These are phyloP conservation scores for Gorgonomyces haynaldii DNA, from an alignment of 192 early-diverging fungal species.

Conservation along the genomic window DNA sequence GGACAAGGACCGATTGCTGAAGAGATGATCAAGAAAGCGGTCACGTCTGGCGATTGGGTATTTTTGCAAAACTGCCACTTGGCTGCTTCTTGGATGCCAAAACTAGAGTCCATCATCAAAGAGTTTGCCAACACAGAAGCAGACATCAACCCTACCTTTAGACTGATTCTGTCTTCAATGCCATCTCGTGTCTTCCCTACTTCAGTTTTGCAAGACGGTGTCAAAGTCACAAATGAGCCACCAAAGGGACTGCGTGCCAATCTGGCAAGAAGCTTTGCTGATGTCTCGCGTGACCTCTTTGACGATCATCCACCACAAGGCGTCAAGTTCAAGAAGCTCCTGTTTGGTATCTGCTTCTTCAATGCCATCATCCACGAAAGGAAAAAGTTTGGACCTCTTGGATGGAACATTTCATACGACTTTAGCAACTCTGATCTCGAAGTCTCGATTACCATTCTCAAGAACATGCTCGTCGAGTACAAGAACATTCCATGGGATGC, in stretches of 20 bases:
- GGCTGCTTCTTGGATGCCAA: conserved; percentile 49
- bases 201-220: conserved; percentile 46
- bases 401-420: conserved; percentile 53
- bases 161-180: conserved; percentile 52
- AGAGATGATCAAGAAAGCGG: conserved; percentile 35
- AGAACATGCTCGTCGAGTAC: conserved; percentile 39
- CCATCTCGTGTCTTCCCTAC: conserved; percentile 50
- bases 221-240: conserved; percentile 54
- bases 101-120: conserved; percentile 42
- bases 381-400: conserved; percentile 51
- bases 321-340: conserved; percentile 38
- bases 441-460: conserved; percentile 36
- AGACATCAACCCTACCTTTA: conserved; percentile 41
- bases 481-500: conserved; percentile 46
- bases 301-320: conserved; percentile 47
- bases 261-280: conserved; percentile 46
- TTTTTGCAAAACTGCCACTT: conserved; percentile 56
- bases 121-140: conserved; percentile 34
- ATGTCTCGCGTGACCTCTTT: conserved; percentile 41
- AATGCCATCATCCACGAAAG: conserved; percentile 53
- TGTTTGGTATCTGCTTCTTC: conserved; percentile 56
- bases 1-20: conserved; percentile 53
- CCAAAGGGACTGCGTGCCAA: conserved; percentile 52
- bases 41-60: conserved; percentile 43
- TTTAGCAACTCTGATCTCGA: conserved; percentile 48